phyloP scores from a whole-genome alignment of 2,329 filamentous ascomycete species.

The Immersiporthe knoxdaviesiana region DNA sequence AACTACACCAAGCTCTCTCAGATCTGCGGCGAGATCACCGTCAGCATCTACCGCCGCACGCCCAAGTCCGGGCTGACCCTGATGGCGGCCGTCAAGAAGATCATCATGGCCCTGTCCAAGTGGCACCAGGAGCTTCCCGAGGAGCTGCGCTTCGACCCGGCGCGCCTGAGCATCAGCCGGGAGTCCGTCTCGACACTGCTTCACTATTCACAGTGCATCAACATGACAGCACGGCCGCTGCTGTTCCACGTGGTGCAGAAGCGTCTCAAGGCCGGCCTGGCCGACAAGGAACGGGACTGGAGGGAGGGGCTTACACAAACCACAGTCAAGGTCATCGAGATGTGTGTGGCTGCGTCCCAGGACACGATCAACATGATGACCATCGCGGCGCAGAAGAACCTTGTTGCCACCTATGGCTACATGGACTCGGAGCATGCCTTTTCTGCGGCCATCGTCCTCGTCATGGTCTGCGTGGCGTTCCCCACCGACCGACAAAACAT shows the following conservation, averaged over 20 bases:
- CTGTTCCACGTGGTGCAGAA: conserved; percentile 57
- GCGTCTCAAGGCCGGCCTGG: conserved; percentile 43
- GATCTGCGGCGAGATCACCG: conserved; percentile 53
- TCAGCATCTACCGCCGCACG: conserved; percentile 49
- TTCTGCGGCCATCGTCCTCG: conserved; percentile 55
- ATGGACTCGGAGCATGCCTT: conserved; percentile 61
- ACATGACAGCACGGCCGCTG: conserved; percentile 58
- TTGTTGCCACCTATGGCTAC: conserved; percentile 60
- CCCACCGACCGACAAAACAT: conserved; percentile 47
- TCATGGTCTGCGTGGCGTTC: conserved; percentile 59
- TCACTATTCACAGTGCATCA: conserved; percentile 61
- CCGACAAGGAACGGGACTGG: conserved; percentile 47
- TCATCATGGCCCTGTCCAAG: conserved; percentile 51
- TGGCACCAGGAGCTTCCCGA: conserved; percentile 55
- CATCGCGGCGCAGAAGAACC: conserved; percentile 50
- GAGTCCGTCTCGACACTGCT: conserved; percentile 56
- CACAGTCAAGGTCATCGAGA: conserved; percentile 55
- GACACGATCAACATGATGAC: conserved; percentile 54
- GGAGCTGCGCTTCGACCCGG: conserved; percentile 52
- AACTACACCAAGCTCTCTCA: conserved; percentile 57
- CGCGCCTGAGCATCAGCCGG: conserved; percentile 48
- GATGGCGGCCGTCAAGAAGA: conserved; percentile 53
- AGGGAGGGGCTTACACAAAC: conserved; percentile 50
- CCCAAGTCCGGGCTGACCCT: conserved; percentile 51
- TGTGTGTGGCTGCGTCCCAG: conserved; percentile 53